These are phyloP conservation scores for Geosmithia flava DNA, from an alignment of 2,329 filamentous ascomycete species.

Conservation along the genomic window DNA sequence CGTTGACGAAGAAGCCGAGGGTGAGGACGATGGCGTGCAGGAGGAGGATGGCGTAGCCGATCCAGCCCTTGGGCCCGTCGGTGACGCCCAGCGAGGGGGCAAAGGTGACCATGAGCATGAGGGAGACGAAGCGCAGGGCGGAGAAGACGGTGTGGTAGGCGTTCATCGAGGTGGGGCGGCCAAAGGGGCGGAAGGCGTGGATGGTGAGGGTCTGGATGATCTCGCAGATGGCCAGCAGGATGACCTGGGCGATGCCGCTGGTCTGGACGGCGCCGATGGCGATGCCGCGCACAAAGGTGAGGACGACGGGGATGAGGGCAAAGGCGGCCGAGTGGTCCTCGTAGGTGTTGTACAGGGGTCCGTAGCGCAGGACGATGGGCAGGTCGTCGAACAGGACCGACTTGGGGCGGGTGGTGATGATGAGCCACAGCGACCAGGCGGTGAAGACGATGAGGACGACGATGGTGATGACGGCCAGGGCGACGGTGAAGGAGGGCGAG, in stretches of 20 bases:
- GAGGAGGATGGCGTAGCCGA: conserved; percentile 81
- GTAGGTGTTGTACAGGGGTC: conserved; percentile 94
- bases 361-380: conserved; percentile 77
- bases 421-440: conserved; percentile 68
- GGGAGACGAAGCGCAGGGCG: conserved; percentile 59
- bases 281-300: conserved; percentile 78
- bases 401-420: conserved; percentile 68
- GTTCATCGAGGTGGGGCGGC: conserved; percentile 92
- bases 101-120: conserved; percentile 72
- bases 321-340: conserved; percentile 87
- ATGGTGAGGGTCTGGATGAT: conserved; percentile 80
- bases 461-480: conserved; percentile 62
- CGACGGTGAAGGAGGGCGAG: conserved; percentile 61
- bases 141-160: conserved; percentile 84
- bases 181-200: conserved; percentile 82
- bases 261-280: conserved; percentile 88
- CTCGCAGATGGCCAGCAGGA: conserved; percentile 87
- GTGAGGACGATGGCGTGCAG: conserved; percentile 77
- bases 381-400: conserved; percentile 89
- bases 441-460: conserved; percentile 61
- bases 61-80: conserved; percentile 79
- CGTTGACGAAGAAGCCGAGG: conserved; percentile 88
- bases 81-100: conserved; percentile 69
- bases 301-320: conserved; percentile 71
- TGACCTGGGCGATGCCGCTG: conserved; percentile 84